A percentile compares a stretch with the other conserved stretches of the same genome.
These are phyloP conservation scores for Hansenula anomala DNA, from an alignment of 1,139 yeast species.

Conservation along the genomic window DNA sequence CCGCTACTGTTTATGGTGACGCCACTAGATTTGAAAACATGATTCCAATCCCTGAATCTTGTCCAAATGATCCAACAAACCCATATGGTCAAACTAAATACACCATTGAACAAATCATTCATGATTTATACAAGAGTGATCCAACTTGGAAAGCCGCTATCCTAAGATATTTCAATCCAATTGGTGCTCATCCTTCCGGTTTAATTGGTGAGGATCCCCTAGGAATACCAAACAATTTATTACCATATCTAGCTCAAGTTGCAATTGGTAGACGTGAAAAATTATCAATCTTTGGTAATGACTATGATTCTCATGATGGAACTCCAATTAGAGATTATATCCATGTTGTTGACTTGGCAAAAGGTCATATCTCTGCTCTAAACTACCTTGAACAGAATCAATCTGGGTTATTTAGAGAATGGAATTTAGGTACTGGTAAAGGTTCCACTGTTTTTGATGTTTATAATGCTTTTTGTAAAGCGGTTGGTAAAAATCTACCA, in stretches of 20 bases:
- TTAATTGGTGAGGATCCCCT: slow-evolving; percentile 76
- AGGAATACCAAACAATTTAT: slow-evolving; percentile 71
- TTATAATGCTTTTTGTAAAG: slow-evolving; percentile 58
- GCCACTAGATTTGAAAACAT: slow-evolving; percentile 68
- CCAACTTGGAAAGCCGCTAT: slow-evolving; percentile 58
- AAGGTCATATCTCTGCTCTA: slow-evolving; percentile 73
- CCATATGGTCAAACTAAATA: slow-evolving; percentile 77
- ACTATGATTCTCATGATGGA: slow-evolving; percentile 68
- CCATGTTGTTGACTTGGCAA: slow-evolving; percentile 79
- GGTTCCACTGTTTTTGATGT: slow-evolving; percentile 79
- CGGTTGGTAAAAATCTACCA: slow-evolving; percentile 65
- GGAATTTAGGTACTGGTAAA: slow-evolving; percentile 82
- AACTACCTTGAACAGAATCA: slow-evolving; percentile 43
- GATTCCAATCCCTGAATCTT: slow-evolving; percentile 78
- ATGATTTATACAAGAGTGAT: slow-evolving; percentile 50
- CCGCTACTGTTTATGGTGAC: slow-evolving; percentile 85
- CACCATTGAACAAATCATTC: slow-evolving; percentile 57
- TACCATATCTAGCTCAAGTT: slow-evolving; percentile 75
- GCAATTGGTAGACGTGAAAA: slow-evolving; percentile 70
- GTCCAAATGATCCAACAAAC: slow-evolving; percentile 72
- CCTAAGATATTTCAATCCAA: slow-evolving; percentile 75
- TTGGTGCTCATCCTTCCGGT: slow-evolving; percentile 85
- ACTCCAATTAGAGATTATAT: slow-evolving; percentile 82
- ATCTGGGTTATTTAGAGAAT: slow-evolving; percentile 59
- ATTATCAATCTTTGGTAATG: slow-evolving; percentile 61